Evolutionary conservation across 169 alveolate genomes (phyloP), one percentile per base, ranked within the genome.

Genomic region (Blepharisma undulans): DNA sequence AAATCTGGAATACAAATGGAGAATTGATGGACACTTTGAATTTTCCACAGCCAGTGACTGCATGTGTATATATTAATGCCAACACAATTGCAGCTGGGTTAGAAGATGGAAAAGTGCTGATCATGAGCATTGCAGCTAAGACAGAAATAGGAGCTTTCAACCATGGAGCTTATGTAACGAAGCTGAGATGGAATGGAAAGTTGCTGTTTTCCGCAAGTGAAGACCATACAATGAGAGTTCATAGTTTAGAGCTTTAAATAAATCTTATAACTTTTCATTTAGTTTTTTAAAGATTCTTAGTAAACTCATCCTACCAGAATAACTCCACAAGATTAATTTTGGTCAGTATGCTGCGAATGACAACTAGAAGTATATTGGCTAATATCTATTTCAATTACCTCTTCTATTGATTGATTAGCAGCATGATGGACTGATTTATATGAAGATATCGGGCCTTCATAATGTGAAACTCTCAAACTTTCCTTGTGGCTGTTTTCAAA

Each of bases 1-100:
- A 84, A 60, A 21, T 61, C n/a, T 84, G 90, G 90, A 60, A 82
- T 32, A 76, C 92, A 32, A 12, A 72, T 72, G 93, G 92, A 36
- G 92, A 93, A 48, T 85, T 19, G 16, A 21, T 84, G 18, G 85
- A 33, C 34, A n/a, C 16, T 84, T 48, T 84, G 10, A 60, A 10
- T 14, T 22, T 61, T 61, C 22, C 82, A 18, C 34, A 29, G 12
- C 27, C 59, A 84, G 82, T 84, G 21, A 59, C 78, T 12, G 90
- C 90, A 16, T 48, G 32, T 60, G 25, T 34, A 18, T 59, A 18
- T 10, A 27, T 84, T 12, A 30, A 34, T 59, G 18, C 29, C 12
- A 10, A 48, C 14, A n/a, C 27, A 48, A 30, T 84, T 84, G 90
- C 84, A 10, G 85, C 60, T 14, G 90, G 82, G 27, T 34, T 84